Base-by-base conservation (phyloP, 768 basidiomycete genomes). In the Pholiota molesta region DNA sequence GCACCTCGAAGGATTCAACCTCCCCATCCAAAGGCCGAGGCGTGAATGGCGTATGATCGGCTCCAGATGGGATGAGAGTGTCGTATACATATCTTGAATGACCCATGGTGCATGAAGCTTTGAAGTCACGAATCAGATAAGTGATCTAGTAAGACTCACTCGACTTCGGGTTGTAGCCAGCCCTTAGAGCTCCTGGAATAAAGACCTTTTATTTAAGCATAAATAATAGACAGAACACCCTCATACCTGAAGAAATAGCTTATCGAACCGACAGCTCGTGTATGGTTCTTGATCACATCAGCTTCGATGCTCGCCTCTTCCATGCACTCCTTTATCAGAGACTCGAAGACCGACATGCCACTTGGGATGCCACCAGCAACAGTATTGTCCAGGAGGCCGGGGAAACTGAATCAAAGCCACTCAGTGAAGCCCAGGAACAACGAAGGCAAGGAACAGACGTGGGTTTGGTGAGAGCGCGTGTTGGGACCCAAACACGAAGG, bases 311-410 rank as follows among this genome's bases (percentile, higher is more conserved):
- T 94, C 2, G 95, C 97, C 73, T 99, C 97, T 71, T 99, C 97
- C 81, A 86, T 89, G 58, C 92, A 90, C 73, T 98, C 97, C 71
- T 97, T 97, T 39, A 96, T 82, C 47, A 98, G 77, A 1, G 87
- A 83, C 52, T 95, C 90, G 52, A 92, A 85, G 3, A 84, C 74
- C 0, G 82, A 70, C 77, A 90, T 87, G 1, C 95, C 93, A 19
- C 89, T 86, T 0, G 94, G 87, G 33, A 97, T 95, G 2, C 97
- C 97, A 0, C 97, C 97, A 3, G 95, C 95, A 3, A 92, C 92
- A 37, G 85, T 89, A 73, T 99, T 98, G 70, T 99, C 97, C 17
- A 97, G 81, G 66, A 82, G 86, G 1, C 92, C 89, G 5, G 95
- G 94, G 83, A 88, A 97, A 33, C 91, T 91, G 65, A 40, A 26